A percentile compares a stretch with the other conserved stretches of the same genome.
Evolutionary conservation across 2,329 filamentous ascomycete genomes (phyloP).

Genomic region (Reticulascus tulasneorum): DNA sequence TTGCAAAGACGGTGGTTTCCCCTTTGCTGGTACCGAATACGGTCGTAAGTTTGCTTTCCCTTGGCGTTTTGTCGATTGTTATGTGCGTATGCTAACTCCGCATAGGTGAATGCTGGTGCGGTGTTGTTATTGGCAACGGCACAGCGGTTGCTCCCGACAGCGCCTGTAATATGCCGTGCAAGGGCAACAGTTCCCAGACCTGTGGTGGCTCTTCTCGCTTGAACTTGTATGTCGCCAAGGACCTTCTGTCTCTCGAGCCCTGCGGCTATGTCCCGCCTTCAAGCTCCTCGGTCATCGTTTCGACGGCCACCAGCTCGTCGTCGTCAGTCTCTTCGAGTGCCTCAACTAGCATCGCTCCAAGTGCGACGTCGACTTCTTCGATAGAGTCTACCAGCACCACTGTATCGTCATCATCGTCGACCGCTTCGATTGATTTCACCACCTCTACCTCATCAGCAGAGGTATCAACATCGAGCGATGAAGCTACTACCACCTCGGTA

Average conservation of each 20-base stretch:
- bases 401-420: slow-evolving; percentile 6
- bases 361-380: too few relatives aligned
- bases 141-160: slow-evolving; percentile 28
- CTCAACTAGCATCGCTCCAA: slow-evolving; percentile 7
- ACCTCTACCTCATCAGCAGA: slow-evolving; percentile 9
- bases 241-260: slow-evolving; percentile 45
- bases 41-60: too few relatives aligned
- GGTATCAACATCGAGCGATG: too few relatives aligned
- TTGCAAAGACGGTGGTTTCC: slow-evolving; percentile 39
- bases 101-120: slow-evolving; percentile 34
- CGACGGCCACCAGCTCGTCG: slow-evolving; percentile 11
- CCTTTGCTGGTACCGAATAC: slow-evolving; percentile 44
- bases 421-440: slow-evolving; percentile 7
- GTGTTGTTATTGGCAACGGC: slow-evolving; percentile 46
- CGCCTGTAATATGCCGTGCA: slow-evolving; percentile 48
- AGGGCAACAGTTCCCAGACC: slow-evolving; percentile 35
- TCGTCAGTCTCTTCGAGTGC: slow-evolving; percentile 8
- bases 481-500: too few relatives aligned
- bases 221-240: slow-evolving; percentile 42
- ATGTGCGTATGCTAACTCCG: background rate
- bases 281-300: slow-evolving; percentile 18
- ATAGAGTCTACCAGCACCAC: too few relatives aligned
- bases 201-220: slow-evolving; percentile 40
- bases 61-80: too few relatives aligned
- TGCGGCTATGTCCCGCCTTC: slow-evolving; percentile 35